These are phyloP conservation scores for Spathaspora sp. DNA, from an alignment of 805 yeast species.

Conservation along the genomic window DNA sequence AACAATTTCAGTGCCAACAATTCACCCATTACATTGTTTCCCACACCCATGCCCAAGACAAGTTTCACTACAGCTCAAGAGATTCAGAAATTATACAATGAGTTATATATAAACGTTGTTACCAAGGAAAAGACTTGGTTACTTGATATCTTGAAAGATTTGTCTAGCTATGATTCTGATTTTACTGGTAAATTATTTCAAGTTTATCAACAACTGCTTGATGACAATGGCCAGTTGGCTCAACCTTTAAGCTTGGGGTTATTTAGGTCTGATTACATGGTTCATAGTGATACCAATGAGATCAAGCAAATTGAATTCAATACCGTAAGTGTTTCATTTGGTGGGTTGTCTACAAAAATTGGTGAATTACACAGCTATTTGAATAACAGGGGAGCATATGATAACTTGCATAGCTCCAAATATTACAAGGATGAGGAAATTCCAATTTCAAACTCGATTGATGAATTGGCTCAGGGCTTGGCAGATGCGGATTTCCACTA, in stretches of 20 bases:
- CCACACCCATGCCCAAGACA: conserved; percentile 77
- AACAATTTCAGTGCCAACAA: conserved; percentile 41
- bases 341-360: conserved; percentile 80
- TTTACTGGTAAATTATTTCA: conserved; percentile 81
- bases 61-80: conserved; percentile 64
- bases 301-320: conserved; percentile 96
- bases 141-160: conserved; percentile 45
- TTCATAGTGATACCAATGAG: conserved; percentile 22
- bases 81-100: conserved; percentile 68
- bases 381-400: conserved; percentile 57
- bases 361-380: conserved; percentile 70
- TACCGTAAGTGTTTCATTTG: conserved; percentile 93
- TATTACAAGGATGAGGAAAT: conserved; percentile 47
- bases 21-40: conserved; percentile 89
- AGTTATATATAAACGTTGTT: conserved; percentile 69
- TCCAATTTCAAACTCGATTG: conserved; percentile 66
- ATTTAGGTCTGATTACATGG: conserved; percentile 87
- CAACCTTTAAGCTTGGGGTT: conserved; percentile 78
- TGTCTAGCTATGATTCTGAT: conserved; percentile 59
- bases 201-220: conserved; percentile 48
- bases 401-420: conserved; percentile 33
- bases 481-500: conserved; percentile 64
- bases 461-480: conserved; percentile 63
- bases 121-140: conserved; percentile 59
- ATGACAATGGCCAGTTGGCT: conserved; percentile 41